Conservation (phyloP, 345 rosid genomes). For the Eutrema heterophyllum region DNA sequence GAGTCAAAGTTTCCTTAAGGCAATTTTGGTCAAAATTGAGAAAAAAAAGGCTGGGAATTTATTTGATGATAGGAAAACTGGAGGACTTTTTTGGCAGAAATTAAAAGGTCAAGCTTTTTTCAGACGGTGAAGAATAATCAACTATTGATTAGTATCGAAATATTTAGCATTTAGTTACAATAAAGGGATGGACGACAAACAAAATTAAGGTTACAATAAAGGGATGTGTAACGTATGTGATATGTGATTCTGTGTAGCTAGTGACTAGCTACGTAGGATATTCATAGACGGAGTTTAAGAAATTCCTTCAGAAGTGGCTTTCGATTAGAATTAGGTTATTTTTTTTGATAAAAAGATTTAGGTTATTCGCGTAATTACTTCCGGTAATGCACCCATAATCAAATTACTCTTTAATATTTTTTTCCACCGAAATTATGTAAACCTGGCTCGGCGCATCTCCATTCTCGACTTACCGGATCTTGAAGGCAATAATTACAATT, state of each 20-base stretch:
- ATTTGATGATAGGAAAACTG: not conserved
- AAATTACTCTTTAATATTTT: not conserved
- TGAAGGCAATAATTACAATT: not conserved
- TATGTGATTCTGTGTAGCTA: not conserved
- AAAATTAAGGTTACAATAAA: too few relatives aligned
- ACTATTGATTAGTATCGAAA: not conserved
- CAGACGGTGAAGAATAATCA: not conserved
- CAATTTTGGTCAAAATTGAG: not conserved
- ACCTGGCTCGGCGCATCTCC: not conserved
- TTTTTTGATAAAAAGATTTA: too few relatives aligned
- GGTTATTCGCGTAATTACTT: not conserved
- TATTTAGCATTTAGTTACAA: not conserved
- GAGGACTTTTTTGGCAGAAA: not conserved
- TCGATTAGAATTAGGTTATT: not conserved
- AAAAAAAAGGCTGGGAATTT: not conserved
- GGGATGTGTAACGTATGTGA: not conserved
- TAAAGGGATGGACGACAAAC: not conserved
- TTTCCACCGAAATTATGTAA: not conserved
- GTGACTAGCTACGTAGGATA: not conserved
- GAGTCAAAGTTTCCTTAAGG: not conserved
- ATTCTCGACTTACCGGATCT: not conserved
- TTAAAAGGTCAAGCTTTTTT: not conserved
- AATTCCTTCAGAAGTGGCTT: not conserved
- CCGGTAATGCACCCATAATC: not conserved
- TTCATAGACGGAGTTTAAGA: not conserved